phyloP scores from a whole-genome alignment of 768 basidiomycete genomes.

The Coprinopsis cinerea region DNA sequence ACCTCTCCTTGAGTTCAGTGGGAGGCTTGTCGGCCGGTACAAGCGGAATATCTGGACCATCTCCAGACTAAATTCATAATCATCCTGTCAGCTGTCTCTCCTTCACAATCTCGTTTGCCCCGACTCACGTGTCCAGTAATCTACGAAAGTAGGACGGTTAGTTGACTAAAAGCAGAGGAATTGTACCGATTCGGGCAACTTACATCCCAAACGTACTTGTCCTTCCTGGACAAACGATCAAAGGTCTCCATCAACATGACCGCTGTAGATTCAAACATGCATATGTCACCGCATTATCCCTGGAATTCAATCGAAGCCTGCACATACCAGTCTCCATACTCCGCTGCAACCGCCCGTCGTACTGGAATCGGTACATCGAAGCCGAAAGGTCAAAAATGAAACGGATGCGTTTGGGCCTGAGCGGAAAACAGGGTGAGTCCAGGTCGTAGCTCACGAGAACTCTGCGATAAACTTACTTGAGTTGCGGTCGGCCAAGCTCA shows the following conservation, averaged over 20 bases:
- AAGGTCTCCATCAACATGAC: conserved; percentile 75
- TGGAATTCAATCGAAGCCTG: background rate
- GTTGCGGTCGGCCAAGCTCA: conserved; percentile 58
- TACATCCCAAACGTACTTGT: conserved; percentile 76
- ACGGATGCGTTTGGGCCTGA: conserved; percentile 59
- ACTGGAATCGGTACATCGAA: conserved; percentile 74
- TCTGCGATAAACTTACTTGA: conserved; percentile 40
- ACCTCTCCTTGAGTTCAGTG: conserved; percentile 49
- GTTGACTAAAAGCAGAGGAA: background rate
- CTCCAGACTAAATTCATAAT: conserved; percentile 44
- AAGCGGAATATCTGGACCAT: conserved; percentile 50
- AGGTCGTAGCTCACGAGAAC: background rate
- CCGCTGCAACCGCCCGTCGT: conserved; percentile 58
- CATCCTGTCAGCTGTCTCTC: background rate
- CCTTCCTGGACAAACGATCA: conserved; percentile 53
- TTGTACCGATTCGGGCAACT: too few species aligned
- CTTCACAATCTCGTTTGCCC: background rate
- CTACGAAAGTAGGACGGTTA: conserved; percentile 23
- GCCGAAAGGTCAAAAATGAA: conserved; percentile 68
- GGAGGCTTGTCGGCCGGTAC: conserved; percentile 46
- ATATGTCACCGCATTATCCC: background rate
- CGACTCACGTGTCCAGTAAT: conserved; percentile 60
- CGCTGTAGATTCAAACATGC: conserved; percentile 28
- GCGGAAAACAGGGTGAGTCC: background rate
- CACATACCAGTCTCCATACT: conserved; percentile 57